These are phyloP conservation scores for Solanum etuberosum DNA, from an alignment of 257 asterid genomes.

Conservation along the genomic window DNA sequence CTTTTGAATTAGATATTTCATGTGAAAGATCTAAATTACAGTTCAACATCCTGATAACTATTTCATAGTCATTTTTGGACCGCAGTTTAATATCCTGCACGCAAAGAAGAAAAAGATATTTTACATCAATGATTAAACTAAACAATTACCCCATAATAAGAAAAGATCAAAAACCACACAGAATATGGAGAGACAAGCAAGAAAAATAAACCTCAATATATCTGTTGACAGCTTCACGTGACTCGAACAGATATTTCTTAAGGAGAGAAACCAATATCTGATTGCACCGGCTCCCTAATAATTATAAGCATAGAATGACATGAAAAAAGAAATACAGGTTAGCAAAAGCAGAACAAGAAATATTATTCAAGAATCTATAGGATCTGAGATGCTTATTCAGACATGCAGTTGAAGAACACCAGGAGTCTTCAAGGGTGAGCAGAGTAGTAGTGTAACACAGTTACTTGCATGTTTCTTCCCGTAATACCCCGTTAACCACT, in stretches of 20 bases:
- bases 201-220: conserved; percentile 43
- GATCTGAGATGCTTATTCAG: not conserved
- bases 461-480: not conserved
- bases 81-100: conserved; percentile 33
- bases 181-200: not conserved
- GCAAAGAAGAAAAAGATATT: not conserved
- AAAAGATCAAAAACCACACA: not conserved
- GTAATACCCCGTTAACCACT: not conserved
- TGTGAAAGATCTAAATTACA: conserved; percentile 37
- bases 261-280: conserved; percentile 46
- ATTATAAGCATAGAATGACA: conserved; percentile 1
- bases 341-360: not conserved
- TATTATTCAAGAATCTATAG: not conserved
- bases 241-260: conserved; percentile 64
- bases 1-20: conserved; percentile 44
- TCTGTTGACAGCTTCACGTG: conserved; percentile 42
- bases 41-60: conserved; percentile 49
- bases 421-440: not conserved
- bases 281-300: conserved; percentile 39
- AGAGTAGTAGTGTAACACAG: not conserved
- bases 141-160: not conserved
- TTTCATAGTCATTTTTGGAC: conserved; percentile 49
- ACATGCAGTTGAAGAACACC: not conserved
- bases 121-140: not conserved
- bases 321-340: not conserved